A percentile compares a stretch with the other conserved stretches of the same genome.
Conservation (phyloP, 2,329 filamentous ascomycete genomes). For the Pseudocercospora musae region DNA sequence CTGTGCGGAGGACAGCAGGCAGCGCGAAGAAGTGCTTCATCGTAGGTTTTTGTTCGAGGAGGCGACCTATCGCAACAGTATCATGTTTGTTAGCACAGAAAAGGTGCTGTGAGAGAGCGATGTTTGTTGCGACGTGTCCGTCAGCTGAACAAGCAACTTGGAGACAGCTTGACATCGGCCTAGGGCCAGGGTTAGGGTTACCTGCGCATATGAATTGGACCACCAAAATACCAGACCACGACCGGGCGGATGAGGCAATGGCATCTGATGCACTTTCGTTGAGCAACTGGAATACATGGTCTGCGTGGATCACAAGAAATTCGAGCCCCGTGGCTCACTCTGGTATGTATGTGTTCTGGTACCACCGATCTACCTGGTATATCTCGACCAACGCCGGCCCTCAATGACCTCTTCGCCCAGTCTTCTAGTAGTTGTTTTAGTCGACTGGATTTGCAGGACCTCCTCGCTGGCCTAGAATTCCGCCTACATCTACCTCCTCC, state of each 20-base stretch:
- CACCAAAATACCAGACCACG: too few relatives aligned
- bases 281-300: too few relatives aligned
- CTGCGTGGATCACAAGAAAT: background rate
- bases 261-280: background rate
- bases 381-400: background rate
- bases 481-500: slow-evolving; percentile 39
- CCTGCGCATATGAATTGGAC: background rate
- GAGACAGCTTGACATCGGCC: background rate
- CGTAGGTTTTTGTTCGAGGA: background rate
- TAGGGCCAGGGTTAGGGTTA: too few relatives aligned
- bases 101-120: background rate
- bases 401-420: background rate
- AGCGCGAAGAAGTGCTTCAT: slow-evolving; percentile 51
- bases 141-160: background rate
- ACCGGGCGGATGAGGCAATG: too few relatives aligned
- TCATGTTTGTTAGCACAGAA: background rate
- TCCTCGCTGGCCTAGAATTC: slow-evolving; percentile 45
- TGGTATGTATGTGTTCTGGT: background rate
- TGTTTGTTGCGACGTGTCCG: slow-evolving; percentile 2
- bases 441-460: slow-evolving; percentile 43
- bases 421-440: slow-evolving; percentile 26
- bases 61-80: background rate
- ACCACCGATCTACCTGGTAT: background rate
- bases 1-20: slow-evolving; percentile 46
- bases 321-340: background rate